phyloP scores from a whole-genome alignment of 768 basidiomycete species.

The Trametes cinnabarina region DNA sequence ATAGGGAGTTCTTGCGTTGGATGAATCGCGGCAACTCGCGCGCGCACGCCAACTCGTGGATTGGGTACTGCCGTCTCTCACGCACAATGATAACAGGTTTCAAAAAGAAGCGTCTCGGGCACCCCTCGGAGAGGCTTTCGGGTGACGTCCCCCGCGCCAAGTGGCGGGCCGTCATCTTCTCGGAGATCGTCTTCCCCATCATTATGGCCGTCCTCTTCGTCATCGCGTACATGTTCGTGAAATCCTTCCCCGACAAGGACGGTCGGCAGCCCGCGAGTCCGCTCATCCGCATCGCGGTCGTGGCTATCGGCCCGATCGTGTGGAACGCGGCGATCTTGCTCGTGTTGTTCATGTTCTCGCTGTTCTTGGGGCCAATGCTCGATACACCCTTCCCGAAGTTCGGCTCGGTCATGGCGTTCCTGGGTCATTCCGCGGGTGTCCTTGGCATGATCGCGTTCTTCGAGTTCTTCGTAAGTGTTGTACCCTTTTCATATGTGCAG shows the following conservation, averaged over 20 bases:
- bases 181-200: conserved; percentile 84
- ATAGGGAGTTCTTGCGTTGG: conserved; percentile 95
- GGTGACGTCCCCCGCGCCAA: conserved; percentile 92
- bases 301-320: conserved; percentile 91
- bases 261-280: conserved; percentile 74
- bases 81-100: conserved; percentile 99
- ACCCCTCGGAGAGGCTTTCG: conserved; percentile 95
- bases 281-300: conserved; percentile 88
- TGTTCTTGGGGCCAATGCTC: conserved; percentile 91
- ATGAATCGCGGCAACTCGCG: conserved; percentile 98
- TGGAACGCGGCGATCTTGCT: conserved; percentile 91
- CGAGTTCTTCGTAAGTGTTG: conserved; percentile 79
- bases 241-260: conserved; percentile 69
- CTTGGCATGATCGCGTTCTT: conserved; percentile 92
- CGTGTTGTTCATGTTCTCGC: conserved; percentile 82
- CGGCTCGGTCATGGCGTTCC: conserved; percentile 87
- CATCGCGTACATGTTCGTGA: conserved; percentile 90
- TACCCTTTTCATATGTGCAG: neutral
- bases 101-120: conserved; percentile 96
- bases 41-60: conserved; percentile 98
- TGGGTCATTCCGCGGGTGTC: conserved; percentile 80
- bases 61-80: conserved; percentile 97
- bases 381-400: conserved; percentile 83
- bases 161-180: conserved; percentile 87
- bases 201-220: conserved; percentile 84